phyloP scores from a whole-genome alignment of 2,329 filamentous ascomycete genomes.

The Calonectria honghensis region DNA sequence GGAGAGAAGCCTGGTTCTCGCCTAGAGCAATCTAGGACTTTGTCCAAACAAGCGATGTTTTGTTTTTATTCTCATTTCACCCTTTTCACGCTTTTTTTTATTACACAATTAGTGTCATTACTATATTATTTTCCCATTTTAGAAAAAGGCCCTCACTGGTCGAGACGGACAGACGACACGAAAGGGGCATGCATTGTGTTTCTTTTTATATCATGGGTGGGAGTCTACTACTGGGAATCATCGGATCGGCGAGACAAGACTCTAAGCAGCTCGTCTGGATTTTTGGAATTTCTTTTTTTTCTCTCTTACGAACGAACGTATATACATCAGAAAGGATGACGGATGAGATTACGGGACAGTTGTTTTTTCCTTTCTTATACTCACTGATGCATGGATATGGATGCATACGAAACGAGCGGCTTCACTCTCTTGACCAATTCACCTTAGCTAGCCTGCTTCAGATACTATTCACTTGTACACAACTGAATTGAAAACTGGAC shows the following conservation, averaged over 20 bases:
- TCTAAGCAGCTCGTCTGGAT: constrained; percentile 21
- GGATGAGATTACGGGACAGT: constrained; percentile 23
- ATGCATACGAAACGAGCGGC: constrained; percentile 22
- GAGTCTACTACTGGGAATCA: constrained; percentile 37
- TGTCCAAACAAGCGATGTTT: constrained; percentile 10
- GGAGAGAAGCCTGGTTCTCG: constrained; percentile 59
- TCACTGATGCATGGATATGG: constrained; percentile 15
- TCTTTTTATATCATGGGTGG: constrained; percentile 31
- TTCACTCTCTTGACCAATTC: constrained; percentile 5
- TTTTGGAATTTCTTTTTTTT: constrained; percentile 3
- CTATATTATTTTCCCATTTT: constrained; percentile 3
- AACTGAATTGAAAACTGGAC: constrained; percentile 31
- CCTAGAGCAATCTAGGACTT: constrained; percentile 46
- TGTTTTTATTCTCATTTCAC: constrained; percentile 24
- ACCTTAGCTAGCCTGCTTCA: not conserved
- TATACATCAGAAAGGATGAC: constrained; percentile 23
- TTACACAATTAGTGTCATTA: constrained; percentile 31
- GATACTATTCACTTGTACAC: constrained; percentile 30
- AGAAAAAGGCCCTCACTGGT: constrained; percentile 37
- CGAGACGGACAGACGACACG: constrained; percentile 33
- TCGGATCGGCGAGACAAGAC: constrained; percentile 24
- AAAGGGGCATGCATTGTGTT: constrained; percentile 31
- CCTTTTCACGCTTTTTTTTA: constrained; percentile 20
- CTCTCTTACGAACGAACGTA: constrained; percentile 23
- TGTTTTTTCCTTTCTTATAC: not conserved